Percentiles rank a stretch among this genome's conserved stretches.
These are phyloP conservation scores for Metarhizium guizhouense DNA, from an alignment of 2,329 filamentous ascomycete genomes.

Conservation along the genomic window DNA sequence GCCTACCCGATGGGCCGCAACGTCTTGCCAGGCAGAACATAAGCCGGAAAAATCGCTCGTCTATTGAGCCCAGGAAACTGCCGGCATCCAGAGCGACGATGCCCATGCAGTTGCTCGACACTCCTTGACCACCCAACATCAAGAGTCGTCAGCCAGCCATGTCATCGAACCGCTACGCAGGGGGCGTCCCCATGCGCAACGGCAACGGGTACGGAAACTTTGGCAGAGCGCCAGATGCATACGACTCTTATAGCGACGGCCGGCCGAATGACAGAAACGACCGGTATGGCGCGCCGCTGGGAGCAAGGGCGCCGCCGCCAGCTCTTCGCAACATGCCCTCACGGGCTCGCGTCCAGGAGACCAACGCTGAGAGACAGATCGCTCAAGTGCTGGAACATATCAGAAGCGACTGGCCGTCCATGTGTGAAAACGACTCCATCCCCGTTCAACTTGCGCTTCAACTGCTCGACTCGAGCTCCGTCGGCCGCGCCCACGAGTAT, in stretches of 20 bases:
- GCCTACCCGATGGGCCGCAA: neutral
- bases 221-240: conserved; percentile 34
- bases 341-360: conserved; percentile 28
- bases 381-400: conserved; percentile 69
- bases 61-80: neutral
- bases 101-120: conserved; percentile 4
- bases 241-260: conserved; percentile 34
- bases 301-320: conserved; percentile 20
- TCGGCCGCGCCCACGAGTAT: conserved; percentile 85
- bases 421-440: conserved; percentile 81
- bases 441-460: conserved; percentile 93
- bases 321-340: conserved; percentile 25
- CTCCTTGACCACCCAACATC: neutral
- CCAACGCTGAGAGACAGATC: conserved; percentile 48
- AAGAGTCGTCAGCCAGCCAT: conserved; percentile 24
- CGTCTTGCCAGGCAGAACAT: neutral
- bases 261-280: conserved; percentile 35
- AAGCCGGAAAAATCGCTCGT: neutral
- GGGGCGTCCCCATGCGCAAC: conserved; percentile 25
- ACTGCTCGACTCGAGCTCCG: conserved; percentile 85
- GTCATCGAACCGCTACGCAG: conserved; percentile 43
- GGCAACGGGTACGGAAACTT: conserved; percentile 36
- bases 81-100: conserved; percentile 9
- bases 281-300: conserved; percentile 29
- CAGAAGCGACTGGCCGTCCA: conserved; percentile 81